Evolutionary conservation across 257 asterid genomes (phyloP).

Genomic region (Salvia splendens): DNA sequence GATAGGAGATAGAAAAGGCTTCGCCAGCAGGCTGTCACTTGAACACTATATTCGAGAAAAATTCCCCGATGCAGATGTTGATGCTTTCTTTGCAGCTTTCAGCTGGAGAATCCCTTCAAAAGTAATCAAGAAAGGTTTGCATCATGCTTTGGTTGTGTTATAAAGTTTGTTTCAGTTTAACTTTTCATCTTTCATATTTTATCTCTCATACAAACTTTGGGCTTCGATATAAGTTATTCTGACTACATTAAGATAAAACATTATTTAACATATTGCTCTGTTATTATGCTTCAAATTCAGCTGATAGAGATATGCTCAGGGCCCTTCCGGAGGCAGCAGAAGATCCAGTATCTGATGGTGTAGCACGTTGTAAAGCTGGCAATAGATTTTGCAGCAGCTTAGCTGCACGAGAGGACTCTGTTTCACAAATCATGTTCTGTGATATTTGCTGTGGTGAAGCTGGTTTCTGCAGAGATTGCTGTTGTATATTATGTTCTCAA

Average conservation of each 20-base stretch:
- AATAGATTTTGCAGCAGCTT: conserved; percentile 64
- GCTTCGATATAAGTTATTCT: background rate
- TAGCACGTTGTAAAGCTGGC: conserved; percentile 60
- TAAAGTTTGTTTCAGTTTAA: background rate
- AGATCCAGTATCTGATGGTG: conserved; percentile 33
- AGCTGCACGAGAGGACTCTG: conserved; percentile 36
- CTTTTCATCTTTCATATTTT: background rate
- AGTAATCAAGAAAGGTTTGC: conserved; percentile 44
- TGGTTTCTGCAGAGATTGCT: conserved; percentile 77
- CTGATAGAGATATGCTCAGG: conserved; percentile 28
- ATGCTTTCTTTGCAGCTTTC: conserved; percentile 69
- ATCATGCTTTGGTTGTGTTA: conserved; percentile 13
- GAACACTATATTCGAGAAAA: conserved; percentile 50
- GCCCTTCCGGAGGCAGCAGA: conserved; percentile 34
- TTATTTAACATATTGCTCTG: conserved; percentile 14
- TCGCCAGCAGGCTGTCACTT: conserved; percentile 66
- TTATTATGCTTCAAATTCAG: conserved; percentile 28
- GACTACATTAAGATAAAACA: background rate
- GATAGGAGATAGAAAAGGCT: conserved; percentile 37
- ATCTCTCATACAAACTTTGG: too few species aligned
- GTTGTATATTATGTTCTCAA: conserved; percentile 79
- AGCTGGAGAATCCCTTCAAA: conserved; percentile 82
- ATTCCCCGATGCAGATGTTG: conserved; percentile 58
- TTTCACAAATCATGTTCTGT: conserved; percentile 54
- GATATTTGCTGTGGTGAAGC: conserved; percentile 80